Evolutionary conservation across 2,329 filamentous ascomycete species (phyloP).

Genomic region (Lasiodiplodia hormozganensis): DNA sequence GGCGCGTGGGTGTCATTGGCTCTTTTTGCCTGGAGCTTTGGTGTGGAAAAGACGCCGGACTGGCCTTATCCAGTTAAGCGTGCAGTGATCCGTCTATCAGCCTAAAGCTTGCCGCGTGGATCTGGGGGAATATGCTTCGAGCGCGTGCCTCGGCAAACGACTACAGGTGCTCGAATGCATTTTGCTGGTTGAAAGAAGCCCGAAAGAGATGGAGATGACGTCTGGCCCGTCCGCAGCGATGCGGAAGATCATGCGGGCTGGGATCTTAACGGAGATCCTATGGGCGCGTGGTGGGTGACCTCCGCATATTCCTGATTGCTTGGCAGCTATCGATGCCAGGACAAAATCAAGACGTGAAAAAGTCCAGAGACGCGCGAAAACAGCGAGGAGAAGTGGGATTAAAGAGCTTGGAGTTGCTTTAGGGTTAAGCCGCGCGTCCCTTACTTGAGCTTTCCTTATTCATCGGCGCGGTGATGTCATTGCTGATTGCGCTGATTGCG

Average conservation of each 20-base stretch:
- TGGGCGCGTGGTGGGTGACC: background rate
- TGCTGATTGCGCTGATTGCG: background rate
- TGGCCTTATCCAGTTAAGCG: constrained; percentile 1
- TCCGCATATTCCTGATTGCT: background rate
- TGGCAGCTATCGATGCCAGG: background rate
- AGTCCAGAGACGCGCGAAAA: background rate
- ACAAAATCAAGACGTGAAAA: background rate
- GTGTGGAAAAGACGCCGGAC: background rate
- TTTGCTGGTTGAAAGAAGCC: background rate
- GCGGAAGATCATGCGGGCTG: background rate
- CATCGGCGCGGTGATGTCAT: constrained; percentile 19
- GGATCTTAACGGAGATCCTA: background rate
- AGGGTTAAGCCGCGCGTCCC: constrained; percentile 18
- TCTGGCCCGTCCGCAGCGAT: constrained; percentile 16
- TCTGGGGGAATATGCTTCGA: background rate
- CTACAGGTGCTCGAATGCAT: background rate
- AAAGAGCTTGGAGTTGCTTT: constrained; percentile 13
- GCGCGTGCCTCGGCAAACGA: constrained; percentile 3
- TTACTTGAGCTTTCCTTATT: constrained; percentile 11
- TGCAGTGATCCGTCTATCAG: constrained; percentile 9
- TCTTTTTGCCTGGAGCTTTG: background rate
- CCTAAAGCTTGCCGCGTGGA: constrained; percentile 15
- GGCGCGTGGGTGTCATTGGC: background rate
- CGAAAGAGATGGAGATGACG: background rate
- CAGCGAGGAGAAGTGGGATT: background rate